phyloP scores from a whole-genome alignment of 805 yeast genomes.

The Metschnikowia aberdeeniae region DNA sequence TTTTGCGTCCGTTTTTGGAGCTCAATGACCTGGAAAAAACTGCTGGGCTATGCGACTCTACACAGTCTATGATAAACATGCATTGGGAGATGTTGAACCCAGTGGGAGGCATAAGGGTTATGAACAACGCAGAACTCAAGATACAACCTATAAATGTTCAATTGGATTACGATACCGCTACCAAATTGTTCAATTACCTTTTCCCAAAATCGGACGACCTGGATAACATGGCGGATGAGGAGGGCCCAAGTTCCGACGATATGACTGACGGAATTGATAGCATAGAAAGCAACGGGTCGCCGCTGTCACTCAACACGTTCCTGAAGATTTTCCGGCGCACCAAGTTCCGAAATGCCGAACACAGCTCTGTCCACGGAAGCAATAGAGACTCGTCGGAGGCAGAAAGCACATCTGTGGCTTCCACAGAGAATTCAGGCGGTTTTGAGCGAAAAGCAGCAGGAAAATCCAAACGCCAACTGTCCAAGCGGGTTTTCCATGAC shows the following conservation, averaged over 20 bases:
- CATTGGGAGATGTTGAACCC: slow-evolving; percentile 80
- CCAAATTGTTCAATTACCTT: slow-evolving; percentile 59
- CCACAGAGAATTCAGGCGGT: neutral
- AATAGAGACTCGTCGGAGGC: slow-evolving; percentile 2
- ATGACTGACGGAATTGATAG: slow-evolving; percentile 18
- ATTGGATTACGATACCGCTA: slow-evolving; percentile 68
- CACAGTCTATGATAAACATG: slow-evolving; percentile 26
- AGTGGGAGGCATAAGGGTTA: slow-evolving; percentile 86
- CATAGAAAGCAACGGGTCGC: neutral
- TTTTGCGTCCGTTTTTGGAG: slow-evolving; percentile 50
- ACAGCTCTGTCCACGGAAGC: neutral
- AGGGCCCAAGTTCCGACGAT: slow-evolving; percentile 16
- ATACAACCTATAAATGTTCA: slow-evolving; percentile 67
- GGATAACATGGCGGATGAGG: neutral
- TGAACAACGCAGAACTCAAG: slow-evolving; percentile 57
- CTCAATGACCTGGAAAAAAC: slow-evolving; percentile 15
- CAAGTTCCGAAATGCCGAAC: neutral
- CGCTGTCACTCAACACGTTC: slow-evolving; percentile 1
- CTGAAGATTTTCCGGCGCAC: slow-evolving; percentile 1
- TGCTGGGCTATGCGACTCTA: slow-evolving; percentile 2
- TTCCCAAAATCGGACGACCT: slow-evolving; percentile 50
- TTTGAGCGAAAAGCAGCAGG: neutral
- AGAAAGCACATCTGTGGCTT: neutral
- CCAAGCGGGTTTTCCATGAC: slow-evolving; percentile 16
- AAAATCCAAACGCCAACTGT: neutral